Percentiles rank a stretch among this genome's conserved stretches.
phyloP scores from a whole-genome alignment of 2,329 filamentous ascomycete species.

The Claviceps arundinis region DNA sequence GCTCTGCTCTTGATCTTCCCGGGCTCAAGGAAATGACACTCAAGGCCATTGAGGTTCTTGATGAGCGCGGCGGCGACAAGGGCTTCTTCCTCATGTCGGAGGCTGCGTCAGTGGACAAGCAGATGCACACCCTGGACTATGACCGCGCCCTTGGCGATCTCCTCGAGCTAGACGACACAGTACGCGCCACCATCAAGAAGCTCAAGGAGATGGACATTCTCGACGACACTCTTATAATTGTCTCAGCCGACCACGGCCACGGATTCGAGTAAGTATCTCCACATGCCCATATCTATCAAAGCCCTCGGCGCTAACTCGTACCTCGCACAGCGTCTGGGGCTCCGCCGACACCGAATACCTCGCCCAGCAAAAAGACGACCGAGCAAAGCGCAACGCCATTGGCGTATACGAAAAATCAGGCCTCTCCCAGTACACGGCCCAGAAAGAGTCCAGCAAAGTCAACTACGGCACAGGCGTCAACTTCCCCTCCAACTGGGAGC shows the following conservation, averaged over 20 bases:
- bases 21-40: slow-evolving; percentile 83
- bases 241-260: slow-evolving; percentile 81
- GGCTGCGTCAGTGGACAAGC: slow-evolving; percentile 76
- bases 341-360: slow-evolving; percentile 71
- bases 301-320: slow-evolving; percentile 2
- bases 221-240: slow-evolving; percentile 64
- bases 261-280: slow-evolving; percentile 51
- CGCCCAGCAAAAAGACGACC: slow-evolving; percentile 47
- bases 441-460: slow-evolving; percentile 37
- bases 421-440: slow-evolving; percentile 55
- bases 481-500: slow-evolving; percentile 78
- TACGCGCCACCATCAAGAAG: slow-evolving; percentile 60
- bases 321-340: slow-evolving; percentile 50
- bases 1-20: slow-evolving; percentile 58
- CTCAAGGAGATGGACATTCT: slow-evolving; percentile 52
- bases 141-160: slow-evolving; percentile 75
- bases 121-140: slow-evolving; percentile 79
- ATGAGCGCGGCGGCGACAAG: slow-evolving; percentile 49
- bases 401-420: slow-evolving; percentile 64
- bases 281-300: not conserved
- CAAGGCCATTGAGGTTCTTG: slow-evolving; percentile 72
- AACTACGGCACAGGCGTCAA: slow-evolving; percentile 60
- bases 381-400: slow-evolving; percentile 62
- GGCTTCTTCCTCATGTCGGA: slow-evolving; percentile 86
- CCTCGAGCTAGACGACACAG: slow-evolving; percentile 72